These are phyloP conservation scores for Fusarium incarnatum DNA, from an alignment of 2,329 filamentous ascomycete species.

Conservation along the genomic window DNA sequence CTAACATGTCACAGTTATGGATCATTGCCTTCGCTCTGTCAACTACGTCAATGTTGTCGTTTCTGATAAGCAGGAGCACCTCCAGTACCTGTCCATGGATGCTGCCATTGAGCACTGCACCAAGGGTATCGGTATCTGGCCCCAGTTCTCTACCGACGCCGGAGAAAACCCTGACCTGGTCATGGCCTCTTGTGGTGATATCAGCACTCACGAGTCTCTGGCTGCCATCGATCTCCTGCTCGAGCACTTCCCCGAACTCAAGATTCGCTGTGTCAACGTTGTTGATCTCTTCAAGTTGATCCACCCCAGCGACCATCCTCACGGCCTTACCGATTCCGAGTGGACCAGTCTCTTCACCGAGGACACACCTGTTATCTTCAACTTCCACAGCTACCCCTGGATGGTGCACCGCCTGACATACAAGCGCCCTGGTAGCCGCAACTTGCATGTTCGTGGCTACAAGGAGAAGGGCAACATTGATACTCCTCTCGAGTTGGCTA, in stretches of 20 bases:
- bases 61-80: constrained; percentile 82
- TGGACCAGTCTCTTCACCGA: constrained; percentile 78
- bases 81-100: constrained; percentile 81
- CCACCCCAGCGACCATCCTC: constrained; percentile 75
- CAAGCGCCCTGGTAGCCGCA: constrained; percentile 74
- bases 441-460: constrained; percentile 82
- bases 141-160: constrained; percentile 78
- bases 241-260: constrained; percentile 76
- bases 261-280: constrained; percentile 83
- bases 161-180: constrained; percentile 77
- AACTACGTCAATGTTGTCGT: constrained; percentile 88
- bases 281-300: constrained; percentile 86
- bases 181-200: constrained; percentile 81
- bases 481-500: constrained; percentile 81
- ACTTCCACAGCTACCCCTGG: constrained; percentile 88
- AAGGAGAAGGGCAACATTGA: constrained; percentile 88
- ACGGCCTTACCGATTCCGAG: constrained; percentile 75
- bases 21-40: constrained; percentile 77
- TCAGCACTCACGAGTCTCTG: constrained; percentile 78
- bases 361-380: constrained; percentile 80
- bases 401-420: constrained; percentile 82
- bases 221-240: constrained; percentile 80
- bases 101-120: constrained; percentile 80
- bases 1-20: constrained; percentile 63
- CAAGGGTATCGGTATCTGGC: constrained; percentile 83